Conservation (phyloP, 2,329 filamentous ascomycete species). For the Botryotinia calthae region DNA sequence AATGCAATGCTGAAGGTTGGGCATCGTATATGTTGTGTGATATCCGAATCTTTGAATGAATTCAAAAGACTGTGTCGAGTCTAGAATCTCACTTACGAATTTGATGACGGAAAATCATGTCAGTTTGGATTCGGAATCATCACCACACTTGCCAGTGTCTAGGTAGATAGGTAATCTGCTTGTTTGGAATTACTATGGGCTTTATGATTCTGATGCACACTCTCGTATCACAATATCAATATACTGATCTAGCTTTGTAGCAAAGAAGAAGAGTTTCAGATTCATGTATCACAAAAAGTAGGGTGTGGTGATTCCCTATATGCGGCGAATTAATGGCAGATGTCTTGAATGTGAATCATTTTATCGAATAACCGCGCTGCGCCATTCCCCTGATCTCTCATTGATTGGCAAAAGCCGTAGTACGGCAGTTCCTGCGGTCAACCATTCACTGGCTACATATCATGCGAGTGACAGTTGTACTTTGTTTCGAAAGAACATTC, state of each 20-base stretch:
- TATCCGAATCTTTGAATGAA: not conserved
- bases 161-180: not conserved
- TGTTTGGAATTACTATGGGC: not conserved
- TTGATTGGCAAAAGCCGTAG: not conserved
- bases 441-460: not conserved
- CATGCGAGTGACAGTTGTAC: not conserved
- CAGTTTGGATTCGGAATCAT: not conserved
- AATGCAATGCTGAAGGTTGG: not conserved
- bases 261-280: not conserved
- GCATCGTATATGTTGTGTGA: not conserved
- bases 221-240: not conserved
- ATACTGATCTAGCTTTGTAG: not conserved
- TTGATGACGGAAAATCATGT: not conserved
- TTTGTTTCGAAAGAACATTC: not conserved
- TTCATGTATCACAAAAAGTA: not conserved
- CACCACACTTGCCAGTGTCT: not conserved
- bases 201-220: not conserved
- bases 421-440: not conserved
- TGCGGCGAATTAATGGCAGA: not conserved
- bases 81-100: not conserved
- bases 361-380: not conserved
- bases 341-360: not conserved
- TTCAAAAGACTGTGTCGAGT: not conserved
- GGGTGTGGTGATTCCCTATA: not conserved
- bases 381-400: not conserved